Conservation (phyloP, 2,329 filamentous ascomycete species). For the Botrytis hyacinthi region DNA sequence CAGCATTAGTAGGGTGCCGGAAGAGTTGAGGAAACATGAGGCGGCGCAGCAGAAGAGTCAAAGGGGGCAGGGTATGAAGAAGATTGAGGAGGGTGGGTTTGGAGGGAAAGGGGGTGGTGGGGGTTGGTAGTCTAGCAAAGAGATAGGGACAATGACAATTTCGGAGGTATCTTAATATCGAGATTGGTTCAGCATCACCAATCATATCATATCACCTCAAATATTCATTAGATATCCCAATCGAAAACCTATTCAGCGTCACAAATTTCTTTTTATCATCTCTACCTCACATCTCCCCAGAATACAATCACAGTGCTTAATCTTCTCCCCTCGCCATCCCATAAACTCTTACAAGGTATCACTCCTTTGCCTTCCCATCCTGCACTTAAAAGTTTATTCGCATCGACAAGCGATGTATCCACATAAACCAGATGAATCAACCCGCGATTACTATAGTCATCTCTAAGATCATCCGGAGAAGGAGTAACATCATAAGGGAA, state of each 20-base stretch:
- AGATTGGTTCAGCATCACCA: background rate
- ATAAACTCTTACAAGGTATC: slow-evolving; percentile 46
- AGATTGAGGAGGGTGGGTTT: slow-evolving; percentile 44
- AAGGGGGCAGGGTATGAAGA: slow-evolving; percentile 47
- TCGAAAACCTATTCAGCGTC: background rate
- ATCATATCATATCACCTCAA: background rate
- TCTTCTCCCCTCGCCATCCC: slow-evolving; percentile 41
- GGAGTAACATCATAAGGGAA: background rate
- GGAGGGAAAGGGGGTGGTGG: slow-evolving; percentile 40
- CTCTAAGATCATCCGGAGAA: slow-evolving; percentile 18
- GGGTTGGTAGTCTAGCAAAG: slow-evolving; percentile 7
- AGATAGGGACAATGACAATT: background rate
- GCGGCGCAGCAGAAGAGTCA: slow-evolving; percentile 80
- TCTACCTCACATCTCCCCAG: slow-evolving; percentile 7
- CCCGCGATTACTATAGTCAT: background rate
- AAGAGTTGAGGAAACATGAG: slow-evolving; percentile 86
- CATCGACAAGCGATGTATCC: slow-evolving; percentile 17
- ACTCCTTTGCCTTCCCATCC: slow-evolving; percentile 29
- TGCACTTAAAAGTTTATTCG: background rate
- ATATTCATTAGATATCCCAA: background rate
- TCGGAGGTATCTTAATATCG: background rate
- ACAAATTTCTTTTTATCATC: background rate
- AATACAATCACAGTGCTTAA: slow-evolving; percentile 28
- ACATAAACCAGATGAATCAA: slow-evolving; percentile 1
- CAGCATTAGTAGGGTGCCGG: slow-evolving; percentile 80